Base-by-base conservation (phyloP, 768 basidiomycete genomes). In the Rhodotorula sphaerocarpa region DNA sequence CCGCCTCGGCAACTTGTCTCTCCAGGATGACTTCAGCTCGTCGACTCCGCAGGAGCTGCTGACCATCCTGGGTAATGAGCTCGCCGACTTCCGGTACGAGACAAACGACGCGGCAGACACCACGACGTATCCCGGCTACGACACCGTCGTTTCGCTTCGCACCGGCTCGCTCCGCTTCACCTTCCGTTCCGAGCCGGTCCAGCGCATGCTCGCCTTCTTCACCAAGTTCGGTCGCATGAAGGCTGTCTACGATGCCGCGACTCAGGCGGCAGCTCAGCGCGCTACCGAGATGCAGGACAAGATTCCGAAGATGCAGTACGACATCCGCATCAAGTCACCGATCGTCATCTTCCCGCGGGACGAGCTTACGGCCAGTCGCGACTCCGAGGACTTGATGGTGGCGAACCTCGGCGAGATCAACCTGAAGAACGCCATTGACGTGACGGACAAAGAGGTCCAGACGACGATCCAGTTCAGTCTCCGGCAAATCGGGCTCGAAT, bases 41-140 rank as follows among this genome's bases (percentile, higher is more conserved):
- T 54, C 46, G 5, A 82, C 91, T 70, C 79, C 82, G 6, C 82
- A 83, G 52, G 92, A 92, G 77, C 80, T 97, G 7, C 77, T 97
- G 59, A 88, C 90, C 36, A 96, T 97, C 59, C 89, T 97, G 71
- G 95, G 92, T 51, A 82, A 88, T 71, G 86, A 96, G 72, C 84
- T 99, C 44, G 92, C 90, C 23, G 87, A 93, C 75, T 89, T 99
- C 78, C 82, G 80, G 57, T 99, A 97, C 75, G 86, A 92, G 74
- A 97, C 90, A 0, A 90, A 82, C 75, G 87, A 92, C 74, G 82
- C 88, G 3, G 74, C 78, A 34, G 86, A 82, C 60, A 70, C 82
- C 57, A 82, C 85, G 46, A 77, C 79, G 6, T 86, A 87, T 74
- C 78, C 80, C 20, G 89, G 89, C 34, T 80, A 91, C 75, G 90